Conservation (phyloP, 2,329 filamentous ascomycete species). For the Chrysoporthe deuterocubensis region DNA sequence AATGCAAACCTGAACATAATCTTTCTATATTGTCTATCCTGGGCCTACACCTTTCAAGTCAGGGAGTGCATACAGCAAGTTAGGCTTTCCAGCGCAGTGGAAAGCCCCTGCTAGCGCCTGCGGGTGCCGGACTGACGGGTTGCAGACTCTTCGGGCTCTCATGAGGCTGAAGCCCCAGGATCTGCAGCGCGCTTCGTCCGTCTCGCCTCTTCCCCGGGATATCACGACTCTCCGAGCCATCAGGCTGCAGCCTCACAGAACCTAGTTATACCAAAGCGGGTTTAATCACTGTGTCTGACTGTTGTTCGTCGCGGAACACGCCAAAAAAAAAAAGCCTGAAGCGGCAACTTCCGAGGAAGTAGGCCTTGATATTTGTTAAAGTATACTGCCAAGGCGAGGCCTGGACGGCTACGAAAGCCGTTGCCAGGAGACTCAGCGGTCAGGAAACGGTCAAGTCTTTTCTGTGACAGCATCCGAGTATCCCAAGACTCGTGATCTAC, state of each 20-base stretch:
- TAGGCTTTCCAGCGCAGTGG: constrained; percentile 2
- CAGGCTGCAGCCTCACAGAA: neutral
- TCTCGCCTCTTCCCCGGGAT: constrained; percentile 13
- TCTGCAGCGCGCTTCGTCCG: constrained; percentile 26
- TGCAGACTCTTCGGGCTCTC: neutral
- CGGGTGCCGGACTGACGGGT: constrained; percentile 1
- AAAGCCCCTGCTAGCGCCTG: constrained; percentile 18
- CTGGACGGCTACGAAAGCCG: no score
- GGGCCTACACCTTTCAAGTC: no score
- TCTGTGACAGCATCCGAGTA: neutral
- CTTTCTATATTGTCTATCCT: no score
- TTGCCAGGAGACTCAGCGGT: no score
- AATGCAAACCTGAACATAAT: no score
- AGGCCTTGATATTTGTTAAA: no score
- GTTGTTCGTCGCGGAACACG: neutral
- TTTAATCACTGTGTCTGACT: no score
- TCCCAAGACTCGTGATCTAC: constrained; percentile 13
- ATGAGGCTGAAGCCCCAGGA: constrained; percentile 26
- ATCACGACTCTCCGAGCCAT: neutral
- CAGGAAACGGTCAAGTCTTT: neutral
- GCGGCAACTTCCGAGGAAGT: no score
- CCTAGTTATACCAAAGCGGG: neutral
- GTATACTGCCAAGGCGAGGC: no score
- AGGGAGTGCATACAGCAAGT: no score
- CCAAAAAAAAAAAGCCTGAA: neutral